Evolutionary conservation across 2,329 filamentous ascomycete genomes (phyloP), one percentile per base, ranked within the genome.

Genomic region (Mycosphaerelloides madeirae): DNA sequence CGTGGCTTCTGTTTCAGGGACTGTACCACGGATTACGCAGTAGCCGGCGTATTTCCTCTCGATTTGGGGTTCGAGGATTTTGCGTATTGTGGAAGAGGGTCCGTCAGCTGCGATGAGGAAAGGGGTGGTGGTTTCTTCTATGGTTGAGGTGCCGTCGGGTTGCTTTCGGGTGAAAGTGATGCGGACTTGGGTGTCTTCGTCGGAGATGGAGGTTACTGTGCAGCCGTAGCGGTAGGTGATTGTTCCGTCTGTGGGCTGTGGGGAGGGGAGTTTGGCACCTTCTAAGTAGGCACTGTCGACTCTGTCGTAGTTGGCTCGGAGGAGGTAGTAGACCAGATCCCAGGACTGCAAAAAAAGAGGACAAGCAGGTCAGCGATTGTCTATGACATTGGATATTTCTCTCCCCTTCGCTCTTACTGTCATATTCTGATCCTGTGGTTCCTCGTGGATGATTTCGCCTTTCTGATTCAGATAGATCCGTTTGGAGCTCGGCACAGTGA

Each of bases 231-330:
- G 42, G 58, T 68, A 50, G 35, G 48, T 48, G 19, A 55, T 55
- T 31, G 51, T 49, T 20, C 57, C 59, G 33, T 61, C 57, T 6
- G 46, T 46, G 16, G 44, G 29, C 31, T 47, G 42, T 33, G 38
- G 42, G 34, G 57, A 54, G 3, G 49, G 42, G 2, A 55, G 38
- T 32, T 49, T 49, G 14, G 54, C 55, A 5, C 52, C 57, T 12
- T 57, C 41, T 19, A 63, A 50, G 49, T 64, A 65, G 16, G 44
- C 54, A 36, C 58, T 60, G 29, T 59, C 47, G 3, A 62, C 49
- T 54, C 65, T 63, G 48, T 74, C 71, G 46, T 70, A 73, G 46
- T 72, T 73, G 9, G 70, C 69, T 38, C 71, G 64, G 50, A 73
- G 60, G 3, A 73, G 44, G 38, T 70, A 64, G 47, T 74, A 73